A percentile compares a stretch with the other conserved stretches of the same genome.
Conservation (phyloP, 805 yeast genomes). For the Yarrowia alimentaria region DNA sequence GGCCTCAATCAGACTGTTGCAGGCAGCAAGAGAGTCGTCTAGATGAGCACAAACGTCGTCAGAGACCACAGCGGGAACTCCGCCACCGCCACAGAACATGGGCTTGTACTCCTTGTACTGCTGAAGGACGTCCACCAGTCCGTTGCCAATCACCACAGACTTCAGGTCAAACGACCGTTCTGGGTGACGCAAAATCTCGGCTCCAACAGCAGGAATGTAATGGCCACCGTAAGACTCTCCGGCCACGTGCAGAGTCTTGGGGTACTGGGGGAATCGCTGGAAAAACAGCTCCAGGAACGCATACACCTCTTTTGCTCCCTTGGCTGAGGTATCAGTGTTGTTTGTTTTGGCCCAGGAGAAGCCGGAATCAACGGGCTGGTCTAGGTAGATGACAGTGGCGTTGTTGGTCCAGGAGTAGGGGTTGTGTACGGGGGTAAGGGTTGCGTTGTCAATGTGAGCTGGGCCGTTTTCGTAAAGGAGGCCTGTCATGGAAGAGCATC, state of each 20-base stretch:
- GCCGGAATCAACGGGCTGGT: conserved; percentile 81
- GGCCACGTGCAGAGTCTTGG: conserved; percentile 64
- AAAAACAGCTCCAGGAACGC: conserved; percentile 73
- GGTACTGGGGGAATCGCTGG: conserved; percentile 50
- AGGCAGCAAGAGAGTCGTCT: conserved; percentile 1
- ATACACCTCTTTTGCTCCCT: conserved; percentile 75
- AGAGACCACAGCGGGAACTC: conserved; percentile 58
- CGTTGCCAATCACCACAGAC: conserved; percentile 85
- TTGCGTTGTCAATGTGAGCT: conserved; percentile 52
- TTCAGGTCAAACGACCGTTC: conserved; percentile 60
- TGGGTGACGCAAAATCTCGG: conserved; percentile 60
- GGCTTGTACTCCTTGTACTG: conserved; percentile 79
- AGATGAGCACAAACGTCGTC: conserved; percentile 68
- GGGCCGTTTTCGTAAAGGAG: conserved; percentile 79
- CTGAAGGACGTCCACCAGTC: conserved; percentile 70
- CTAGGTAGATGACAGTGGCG: conserved; percentile 76
- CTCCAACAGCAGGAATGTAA: conserved; percentile 76
- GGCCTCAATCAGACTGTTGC: background rate
- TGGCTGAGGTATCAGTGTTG: conserved; percentile 58
- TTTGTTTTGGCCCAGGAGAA: conserved; percentile 47
- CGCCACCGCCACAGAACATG: conserved; percentile 90
- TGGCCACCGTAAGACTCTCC: conserved; percentile 87
- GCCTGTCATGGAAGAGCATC: conserved; percentile 78
- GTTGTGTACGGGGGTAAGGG: conserved; percentile 57
- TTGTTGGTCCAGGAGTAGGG: conserved; percentile 76